Percentiles rank a stretch among this genome's conserved stretches.
Evolutionary conservation across 1,284 basidiomycete species (phyloP).

Genomic region (Trichosporon ovoides): DNA sequence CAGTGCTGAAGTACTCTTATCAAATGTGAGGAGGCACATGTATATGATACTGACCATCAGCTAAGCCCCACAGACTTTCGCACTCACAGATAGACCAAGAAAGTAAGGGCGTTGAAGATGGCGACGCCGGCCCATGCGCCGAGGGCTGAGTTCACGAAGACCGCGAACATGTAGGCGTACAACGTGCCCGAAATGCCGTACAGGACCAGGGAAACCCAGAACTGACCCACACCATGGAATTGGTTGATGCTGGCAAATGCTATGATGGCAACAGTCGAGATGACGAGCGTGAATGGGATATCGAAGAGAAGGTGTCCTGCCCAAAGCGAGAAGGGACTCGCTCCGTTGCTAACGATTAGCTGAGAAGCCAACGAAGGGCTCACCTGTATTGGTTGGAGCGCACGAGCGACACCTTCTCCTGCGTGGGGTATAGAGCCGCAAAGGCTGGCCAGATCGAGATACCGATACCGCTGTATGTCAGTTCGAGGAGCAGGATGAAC

Average conservation of each 20-base stretch:
- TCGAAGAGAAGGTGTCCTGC: slow-evolving; percentile 73
- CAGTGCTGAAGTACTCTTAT: slow-evolving; percentile 53
- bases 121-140: slow-evolving; percentile 68
- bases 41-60: slow-evolving; percentile 7
- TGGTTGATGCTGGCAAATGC: slow-evolving; percentile 60
- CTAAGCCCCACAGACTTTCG: not conserved
- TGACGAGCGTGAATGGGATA: slow-evolving; percentile 57
- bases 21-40: slow-evolving; percentile 34
- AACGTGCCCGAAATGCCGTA: slow-evolving; percentile 65
- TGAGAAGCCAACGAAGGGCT: slow-evolving; percentile 52
- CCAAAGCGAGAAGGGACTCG: slow-evolving; percentile 68
- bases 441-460: slow-evolving; percentile 70
- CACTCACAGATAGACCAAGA: slow-evolving; percentile 51
- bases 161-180: slow-evolving; percentile 63
- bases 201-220: slow-evolving; percentile 62
- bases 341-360: slow-evolving; percentile 54
- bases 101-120: slow-evolving; percentile 68
- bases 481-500: not conserved
- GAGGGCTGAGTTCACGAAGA: slow-evolving; percentile 61
- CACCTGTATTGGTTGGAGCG: slow-evolving; percentile 58
- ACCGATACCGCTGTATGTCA: slow-evolving; percentile 27
- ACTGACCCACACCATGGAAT: slow-evolving; percentile 61
- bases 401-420: slow-evolving; percentile 61
- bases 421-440: slow-evolving; percentile 63
- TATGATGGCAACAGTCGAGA: slow-evolving; percentile 60